Evolutionary conservation across 148 eudicot species (phyloP), one percentile per base, ranked within the genome.

Genomic region (Amaranthus hypochondriacus): DNA sequence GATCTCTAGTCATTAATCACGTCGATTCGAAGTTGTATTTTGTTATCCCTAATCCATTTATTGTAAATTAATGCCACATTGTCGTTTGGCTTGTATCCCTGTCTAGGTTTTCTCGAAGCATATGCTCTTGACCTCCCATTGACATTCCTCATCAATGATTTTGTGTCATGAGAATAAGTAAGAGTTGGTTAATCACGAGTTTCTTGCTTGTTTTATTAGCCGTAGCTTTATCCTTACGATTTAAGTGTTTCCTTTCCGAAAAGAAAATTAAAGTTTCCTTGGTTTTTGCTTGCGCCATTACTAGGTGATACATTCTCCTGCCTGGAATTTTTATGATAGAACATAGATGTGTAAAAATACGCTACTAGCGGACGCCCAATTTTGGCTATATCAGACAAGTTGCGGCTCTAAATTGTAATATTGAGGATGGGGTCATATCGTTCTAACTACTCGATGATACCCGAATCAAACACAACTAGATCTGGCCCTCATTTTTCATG

Each of bases 401-500:
- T 9, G 62, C 42, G 54, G 56, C 21, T 28, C 39, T 28, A 28
- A 28, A 28, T 60, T 44, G n/a, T 46, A 43, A 15, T 47, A 57
- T 39, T 46, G 39, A 81, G 54, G 74, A 82, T 77, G 86, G 84
- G 83, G 49, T 73, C 85, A 48, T 82, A 70, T 59, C 81, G 80
- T 0, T 77, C 82, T 39, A 71, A 53, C 74, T 79, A 80, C 76
- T 80, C 89, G 1, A 69, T 72, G 73, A 63, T 86, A 58, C 76
- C 87, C 15, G 86, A 83, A 48, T 66, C 79, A 18, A 76, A 78
- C 74, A 69, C 68, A 75, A 76, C 68, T 44, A 75, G 82, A 21
- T 81, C 82, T 13, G 62, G 56, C 66, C 84, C 91, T 9, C 79
- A 61, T 43, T 84, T 82, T 68, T 67, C 84, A 12, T 80, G 82